phyloP scores from a whole-genome alignment of 805 yeast genomes.

The Ogataea saltuana region DNA sequence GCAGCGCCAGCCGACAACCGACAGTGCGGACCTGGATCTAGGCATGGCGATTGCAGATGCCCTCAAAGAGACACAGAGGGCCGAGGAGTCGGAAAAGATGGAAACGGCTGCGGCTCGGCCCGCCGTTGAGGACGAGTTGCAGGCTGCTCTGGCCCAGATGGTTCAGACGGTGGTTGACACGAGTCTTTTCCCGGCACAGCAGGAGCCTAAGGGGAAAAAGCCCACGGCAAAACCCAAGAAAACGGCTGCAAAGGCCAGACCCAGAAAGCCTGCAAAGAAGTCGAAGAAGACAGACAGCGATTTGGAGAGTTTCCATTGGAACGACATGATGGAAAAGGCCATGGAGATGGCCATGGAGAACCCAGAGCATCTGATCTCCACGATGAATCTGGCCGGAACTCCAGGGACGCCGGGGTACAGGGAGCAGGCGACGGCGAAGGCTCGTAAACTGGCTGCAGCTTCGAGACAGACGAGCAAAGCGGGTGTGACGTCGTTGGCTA shows the following conservation, averaged over 20 bases:
- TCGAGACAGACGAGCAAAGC: conserved; percentile 1
- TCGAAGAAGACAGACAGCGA: conserved; percentile 34
- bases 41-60: conserved; percentile 24
- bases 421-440: conserved; percentile 6
- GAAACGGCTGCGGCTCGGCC: conserved; percentile 8
- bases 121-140: conserved; percentile 40
- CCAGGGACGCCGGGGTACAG: neutral
- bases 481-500: conserved; percentile 19
- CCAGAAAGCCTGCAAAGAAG: conserved; percentile 12
- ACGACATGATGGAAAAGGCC: conserved; percentile 74
- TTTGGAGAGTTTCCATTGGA: conserved; percentile 58
- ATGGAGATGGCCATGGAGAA: conserved; percentile 73
- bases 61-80: conserved; percentile 10
- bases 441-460: conserved; percentile 3
- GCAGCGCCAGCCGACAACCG: neutral
- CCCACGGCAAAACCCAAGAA: conserved; percentile 3
- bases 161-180: conserved; percentile 54
- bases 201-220: conserved; percentile 6
- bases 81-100: neutral
- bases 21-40: conserved; percentile 21
- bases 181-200: conserved; percentile 19
- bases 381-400: conserved; percentile 29
- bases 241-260: neutral
- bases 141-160: conserved; percentile 56
- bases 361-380: conserved; percentile 44